These are phyloP conservation scores for Acidiella bohemica DNA, from an alignment of 495 filamentous ascomycete species.

Conservation along the genomic window DNA sequence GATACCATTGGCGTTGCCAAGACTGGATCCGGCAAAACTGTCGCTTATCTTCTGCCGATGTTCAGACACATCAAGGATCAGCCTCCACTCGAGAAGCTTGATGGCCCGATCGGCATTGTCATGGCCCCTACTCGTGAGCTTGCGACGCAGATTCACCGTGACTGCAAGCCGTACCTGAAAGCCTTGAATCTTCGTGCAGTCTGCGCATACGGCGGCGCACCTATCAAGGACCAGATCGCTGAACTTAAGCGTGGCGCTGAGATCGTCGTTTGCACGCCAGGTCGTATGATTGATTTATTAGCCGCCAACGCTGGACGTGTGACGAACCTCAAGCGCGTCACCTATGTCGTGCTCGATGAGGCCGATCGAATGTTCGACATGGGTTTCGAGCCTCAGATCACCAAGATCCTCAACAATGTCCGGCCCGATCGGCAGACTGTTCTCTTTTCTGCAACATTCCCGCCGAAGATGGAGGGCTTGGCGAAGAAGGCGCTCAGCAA, in stretches of 20 bases:
- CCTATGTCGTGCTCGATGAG: conserved; percentile 90
- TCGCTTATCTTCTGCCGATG: conserved; percentile 90
- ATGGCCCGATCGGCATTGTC: conserved; percentile 77
- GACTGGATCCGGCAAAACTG: conserved; percentile 97
- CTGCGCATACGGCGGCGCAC: conserved; percentile 90
- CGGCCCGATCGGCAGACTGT: conserved; percentile 87
- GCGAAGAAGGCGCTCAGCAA: conserved; percentile 77
- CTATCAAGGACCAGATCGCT: conserved; percentile 96
- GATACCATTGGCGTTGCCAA: conserved; percentile 96
- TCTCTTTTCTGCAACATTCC: conserved; percentile 93
- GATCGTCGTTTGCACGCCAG: conserved; percentile 88
- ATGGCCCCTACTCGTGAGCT: conserved; percentile 94
- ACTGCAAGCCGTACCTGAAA: conserved; percentile 87
- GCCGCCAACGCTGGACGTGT: conserved; percentile 86
- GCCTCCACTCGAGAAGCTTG: conserved; percentile 61
- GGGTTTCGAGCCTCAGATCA: conserved; percentile 97
- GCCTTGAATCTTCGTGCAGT: conserved; percentile 76
- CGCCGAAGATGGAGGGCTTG: conserved; percentile 80
- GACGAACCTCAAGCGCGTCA: conserved; percentile 76
- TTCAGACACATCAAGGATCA: conserved; percentile 97
- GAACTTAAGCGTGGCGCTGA: conserved; percentile 91
- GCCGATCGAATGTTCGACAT: conserved; percentile 99
- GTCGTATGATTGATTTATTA: conserved; percentile 92
- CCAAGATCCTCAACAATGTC: conserved; percentile 86
- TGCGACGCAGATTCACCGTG: conserved; percentile 84